Conservation (phyloP, 108 stramenopile genomes). For the Epithemia pelagica region DNA sequence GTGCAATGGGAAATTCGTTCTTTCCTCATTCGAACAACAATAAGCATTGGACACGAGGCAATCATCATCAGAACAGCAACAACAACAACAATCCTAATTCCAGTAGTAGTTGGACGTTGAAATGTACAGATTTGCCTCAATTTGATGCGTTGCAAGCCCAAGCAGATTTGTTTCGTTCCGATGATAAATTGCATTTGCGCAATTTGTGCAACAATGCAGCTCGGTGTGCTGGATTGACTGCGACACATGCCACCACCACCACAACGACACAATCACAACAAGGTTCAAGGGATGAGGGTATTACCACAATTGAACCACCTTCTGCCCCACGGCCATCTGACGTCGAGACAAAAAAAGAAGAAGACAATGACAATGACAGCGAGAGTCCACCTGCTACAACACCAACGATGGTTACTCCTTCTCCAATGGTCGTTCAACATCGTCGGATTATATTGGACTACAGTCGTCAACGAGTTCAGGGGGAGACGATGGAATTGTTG, state of each 20-base stretch:
- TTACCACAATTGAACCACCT: too few species aligned
- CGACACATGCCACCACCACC: conserved; percentile 34
- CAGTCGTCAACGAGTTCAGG: conserved; percentile 91
- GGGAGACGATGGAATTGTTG: conserved; percentile 89
- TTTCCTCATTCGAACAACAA: too few species aligned
- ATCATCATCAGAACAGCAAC: too few species aligned
- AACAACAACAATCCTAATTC: not conserved
- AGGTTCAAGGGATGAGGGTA: not conserved
- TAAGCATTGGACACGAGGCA: too few species aligned
- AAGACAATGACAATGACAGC: not conserved
- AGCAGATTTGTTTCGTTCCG: conserved; percentile 55
- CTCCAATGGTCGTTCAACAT: not conserved
- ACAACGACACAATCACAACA: not conserved
- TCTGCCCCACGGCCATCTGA: too few species aligned
- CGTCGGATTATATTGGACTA: conserved; percentile 90
- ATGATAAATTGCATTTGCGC: conserved; percentile 76
- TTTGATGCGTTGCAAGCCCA: conserved; percentile 64
- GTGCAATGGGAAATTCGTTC: too few species aligned
- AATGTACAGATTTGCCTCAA: conserved; percentile 77
- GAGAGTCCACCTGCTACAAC: not conserved
- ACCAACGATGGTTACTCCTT: not conserved
- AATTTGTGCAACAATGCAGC: conserved; percentile 65
- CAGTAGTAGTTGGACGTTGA: conserved; percentile 17
- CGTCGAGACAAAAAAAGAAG: not conserved
- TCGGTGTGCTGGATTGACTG: conserved; percentile 69